These are phyloP conservation scores for Carex littledalei DNA, from an alignment of 176 grass and related monocot species.

Conservation along the genomic window DNA sequence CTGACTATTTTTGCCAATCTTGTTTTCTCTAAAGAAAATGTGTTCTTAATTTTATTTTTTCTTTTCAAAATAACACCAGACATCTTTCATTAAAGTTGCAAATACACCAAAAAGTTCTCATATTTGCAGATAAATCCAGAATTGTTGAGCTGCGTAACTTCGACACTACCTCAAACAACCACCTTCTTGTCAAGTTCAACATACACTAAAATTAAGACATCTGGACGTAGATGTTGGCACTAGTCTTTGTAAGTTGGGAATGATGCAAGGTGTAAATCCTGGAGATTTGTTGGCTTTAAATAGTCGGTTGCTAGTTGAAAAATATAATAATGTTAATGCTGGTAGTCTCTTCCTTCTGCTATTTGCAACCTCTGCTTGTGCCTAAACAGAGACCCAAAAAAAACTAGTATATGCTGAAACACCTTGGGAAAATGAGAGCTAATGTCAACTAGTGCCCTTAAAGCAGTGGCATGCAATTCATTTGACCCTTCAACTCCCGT, in stretches of 20 bases:
- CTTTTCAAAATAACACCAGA: background rate
- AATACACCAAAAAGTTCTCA: background rate
- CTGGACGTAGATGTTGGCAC: background rate
- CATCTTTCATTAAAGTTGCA: background rate
- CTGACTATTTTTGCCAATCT: background rate
- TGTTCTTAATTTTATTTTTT: background rate
- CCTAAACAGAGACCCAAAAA: background rate
- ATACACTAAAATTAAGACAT: background rate
- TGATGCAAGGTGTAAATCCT: background rate
- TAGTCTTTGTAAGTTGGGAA: background rate
- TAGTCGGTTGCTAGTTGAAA: background rate
- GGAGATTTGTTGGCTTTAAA: background rate
- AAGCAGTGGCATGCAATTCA: slow-evolving; percentile 77
- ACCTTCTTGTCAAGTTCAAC: background rate
- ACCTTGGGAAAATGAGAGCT: slow-evolving; percentile 66
- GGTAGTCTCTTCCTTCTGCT: background rate
- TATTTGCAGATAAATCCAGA: background rate
- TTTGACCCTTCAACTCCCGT: slow-evolving; percentile 76
- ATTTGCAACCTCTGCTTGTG: background rate
- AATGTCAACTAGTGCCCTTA: slow-evolving; percentile 88
- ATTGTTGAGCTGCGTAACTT: background rate
- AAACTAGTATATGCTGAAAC: background rate
- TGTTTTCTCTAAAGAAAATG: background rate
- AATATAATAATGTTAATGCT: background rate
- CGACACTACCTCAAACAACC: background rate